These are phyloP conservation scores for Papiliotrema flavescens DNA, from an alignment of 1,284 basidiomycete genomes.

Conservation along the genomic window DNA sequence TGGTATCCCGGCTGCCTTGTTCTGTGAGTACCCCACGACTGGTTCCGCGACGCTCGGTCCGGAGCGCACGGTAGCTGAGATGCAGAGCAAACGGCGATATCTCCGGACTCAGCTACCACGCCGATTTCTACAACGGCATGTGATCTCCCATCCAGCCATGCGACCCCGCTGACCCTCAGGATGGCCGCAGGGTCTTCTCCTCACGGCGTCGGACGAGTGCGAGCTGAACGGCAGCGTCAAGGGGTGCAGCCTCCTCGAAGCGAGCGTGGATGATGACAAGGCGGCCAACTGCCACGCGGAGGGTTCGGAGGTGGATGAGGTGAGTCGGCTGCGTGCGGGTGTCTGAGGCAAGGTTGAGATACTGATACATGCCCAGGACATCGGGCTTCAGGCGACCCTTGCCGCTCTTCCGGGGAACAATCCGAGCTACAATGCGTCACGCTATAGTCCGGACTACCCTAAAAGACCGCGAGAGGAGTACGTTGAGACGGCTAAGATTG, in stretches of 20 bases:
- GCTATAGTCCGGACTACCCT: background rate
- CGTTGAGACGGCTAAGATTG: no score
- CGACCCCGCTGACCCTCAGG: background rate
- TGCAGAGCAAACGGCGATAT: constrained; percentile 24
- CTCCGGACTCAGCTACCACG: constrained; percentile 19
- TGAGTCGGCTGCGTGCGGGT: constrained; percentile 10
- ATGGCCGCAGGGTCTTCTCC: constrained; percentile 21
- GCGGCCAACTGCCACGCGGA: constrained; percentile 9
- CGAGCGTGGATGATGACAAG: constrained; percentile 3
- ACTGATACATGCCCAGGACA: constrained; percentile 6
- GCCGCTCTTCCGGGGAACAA: constrained; percentile 23
- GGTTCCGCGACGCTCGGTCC: background rate
- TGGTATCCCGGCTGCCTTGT: constrained; percentile 32
- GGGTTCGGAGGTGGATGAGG: constrained; percentile 21
- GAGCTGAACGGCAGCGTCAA: constrained; percentile 3
- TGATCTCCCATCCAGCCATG: background rate
- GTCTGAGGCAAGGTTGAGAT: background rate
- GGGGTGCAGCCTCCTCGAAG: constrained; percentile 13
- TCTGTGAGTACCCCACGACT: constrained; percentile 12
- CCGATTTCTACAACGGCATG: constrained; percentile 27
- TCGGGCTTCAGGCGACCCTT: constrained; percentile 13
- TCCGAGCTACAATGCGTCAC: constrained; percentile 22
- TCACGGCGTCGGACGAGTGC: constrained; percentile 17
- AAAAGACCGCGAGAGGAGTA: no score
- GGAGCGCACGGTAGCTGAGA: background rate